These are phyloP conservation scores for Acer yangbiense DNA, from an alignment of 345 rosid species.

Conservation along the genomic window DNA sequence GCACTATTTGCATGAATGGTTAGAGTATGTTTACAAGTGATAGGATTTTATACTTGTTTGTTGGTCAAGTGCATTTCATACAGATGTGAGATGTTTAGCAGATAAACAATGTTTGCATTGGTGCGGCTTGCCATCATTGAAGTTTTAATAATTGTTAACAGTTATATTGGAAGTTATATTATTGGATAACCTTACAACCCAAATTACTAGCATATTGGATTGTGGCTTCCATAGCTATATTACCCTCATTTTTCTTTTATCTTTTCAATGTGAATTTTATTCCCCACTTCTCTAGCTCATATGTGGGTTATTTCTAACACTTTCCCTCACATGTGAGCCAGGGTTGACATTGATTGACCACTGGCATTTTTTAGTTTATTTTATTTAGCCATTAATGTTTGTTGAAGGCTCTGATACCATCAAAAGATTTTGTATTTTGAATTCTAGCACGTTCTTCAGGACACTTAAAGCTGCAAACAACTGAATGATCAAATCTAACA, in stretches of 20 bases:
- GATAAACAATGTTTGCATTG: neutral
- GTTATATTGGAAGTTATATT: neutral
- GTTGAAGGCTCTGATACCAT: constrained; percentile 37
- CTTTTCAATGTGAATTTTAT: neutral
- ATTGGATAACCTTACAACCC: neutral
- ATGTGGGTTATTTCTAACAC: neutral
- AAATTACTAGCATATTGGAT: neutral
- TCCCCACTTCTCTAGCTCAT: neutral
- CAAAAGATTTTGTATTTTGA: constrained; percentile 69
- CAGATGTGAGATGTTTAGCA: constrained; percentile 6
- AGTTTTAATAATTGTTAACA: neutral
- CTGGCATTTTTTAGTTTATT: constrained; percentile 3
- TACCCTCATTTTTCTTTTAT: neutral
- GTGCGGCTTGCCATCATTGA: neutral
- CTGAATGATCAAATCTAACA: constrained; percentile 75
- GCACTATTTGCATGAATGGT: neutral
- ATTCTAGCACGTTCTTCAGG: constrained; percentile 92
- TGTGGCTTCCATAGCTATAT: neutral
- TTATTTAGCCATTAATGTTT: neutral
- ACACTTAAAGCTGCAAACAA: constrained; percentile 85
- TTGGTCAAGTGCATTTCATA: neutral
- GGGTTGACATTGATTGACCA: neutral
- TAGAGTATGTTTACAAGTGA: neutral
- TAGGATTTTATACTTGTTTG: neutral
- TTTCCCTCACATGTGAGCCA: neutral